Percentiles rank a stretch among this genome's conserved stretches.
These are phyloP conservation scores for Lizonia empirigonia DNA, from an alignment of 2,329 filamentous ascomycete genomes.

Conservation along the genomic window DNA sequence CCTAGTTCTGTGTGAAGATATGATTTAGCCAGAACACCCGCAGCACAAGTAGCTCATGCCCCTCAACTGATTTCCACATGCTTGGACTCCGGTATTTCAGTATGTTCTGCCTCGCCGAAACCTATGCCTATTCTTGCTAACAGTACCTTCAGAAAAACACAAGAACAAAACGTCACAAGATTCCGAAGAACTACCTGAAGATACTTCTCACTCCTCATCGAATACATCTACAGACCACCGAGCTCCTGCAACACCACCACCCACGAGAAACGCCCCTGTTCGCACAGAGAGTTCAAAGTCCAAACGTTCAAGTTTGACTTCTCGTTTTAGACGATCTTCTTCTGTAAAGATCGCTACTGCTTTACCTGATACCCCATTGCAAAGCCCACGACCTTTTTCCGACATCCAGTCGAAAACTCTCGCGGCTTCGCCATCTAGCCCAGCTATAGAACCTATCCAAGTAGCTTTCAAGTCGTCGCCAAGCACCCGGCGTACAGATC, in stretches of 20 bases:
- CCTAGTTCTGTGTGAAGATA: conserved; percentile 5
- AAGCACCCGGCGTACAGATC: background rate
- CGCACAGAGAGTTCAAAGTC: conserved; percentile 6
- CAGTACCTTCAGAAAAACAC: conserved; percentile 20
- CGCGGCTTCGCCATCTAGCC: background rate
- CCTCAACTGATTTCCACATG: conserved; percentile 23
- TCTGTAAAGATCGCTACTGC: background rate
- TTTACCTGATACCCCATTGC: background rate
- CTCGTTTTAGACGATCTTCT: conserved; percentile 12
- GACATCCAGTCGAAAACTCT: background rate
- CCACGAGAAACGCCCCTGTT: conserved; percentile 2
- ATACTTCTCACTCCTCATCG: conserved; percentile 11
- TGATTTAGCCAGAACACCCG: conserved; percentile 13
- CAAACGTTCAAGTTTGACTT: conserved; percentile 9
- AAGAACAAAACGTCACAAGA: conserved; percentile 21
- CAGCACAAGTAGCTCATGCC: conserved; percentile 1
- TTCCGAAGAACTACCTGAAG: conserved; percentile 11
- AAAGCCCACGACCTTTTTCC: background rate
- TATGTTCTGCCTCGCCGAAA: conserved; percentile 2
- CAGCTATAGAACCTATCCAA: background rate
- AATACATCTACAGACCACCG: conserved; percentile 13
- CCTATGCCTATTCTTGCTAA: conserved; percentile 2
- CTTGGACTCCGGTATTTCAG: conserved; percentile 29
- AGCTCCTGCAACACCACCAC: background rate
- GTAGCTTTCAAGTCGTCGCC: background rate